Conservation (phyloP, 1,284 basidiomycete genomes). For the Boletus smithii region DNA sequence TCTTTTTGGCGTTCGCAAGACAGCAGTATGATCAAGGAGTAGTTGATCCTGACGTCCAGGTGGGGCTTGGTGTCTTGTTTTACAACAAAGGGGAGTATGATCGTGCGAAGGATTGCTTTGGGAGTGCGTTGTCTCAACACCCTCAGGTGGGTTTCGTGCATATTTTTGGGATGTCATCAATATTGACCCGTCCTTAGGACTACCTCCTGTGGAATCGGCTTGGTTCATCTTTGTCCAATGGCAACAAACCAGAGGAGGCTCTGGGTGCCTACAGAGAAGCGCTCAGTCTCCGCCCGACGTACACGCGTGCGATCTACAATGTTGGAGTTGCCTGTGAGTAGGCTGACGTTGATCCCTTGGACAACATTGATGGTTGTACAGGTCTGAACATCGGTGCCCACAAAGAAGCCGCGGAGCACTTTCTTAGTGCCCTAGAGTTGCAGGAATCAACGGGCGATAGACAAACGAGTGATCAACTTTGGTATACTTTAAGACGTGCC, state of each 20-base stretch:
- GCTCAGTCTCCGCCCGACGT: slow-evolving; percentile 90
- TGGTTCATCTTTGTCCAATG: slow-evolving; percentile 94
- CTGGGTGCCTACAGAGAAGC: slow-evolving; percentile 94
- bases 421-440: slow-evolving; percentile 87
- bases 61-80: slow-evolving; percentile 90
- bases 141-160: slow-evolving; percentile 52
- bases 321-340: slow-evolving; percentile 90
- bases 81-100: slow-evolving; percentile 83
- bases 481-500: slow-evolving; percentile 88
- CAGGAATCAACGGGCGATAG: slow-evolving; percentile 60
- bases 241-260: slow-evolving; percentile 92
- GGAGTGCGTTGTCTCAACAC: slow-evolving; percentile 73
- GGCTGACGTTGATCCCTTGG: not conserved
- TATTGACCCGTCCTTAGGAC: slow-evolving; percentile 50
- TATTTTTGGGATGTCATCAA: slow-evolving; percentile 5
- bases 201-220: slow-evolving; percentile 96
- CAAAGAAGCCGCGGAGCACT: slow-evolving; percentile 96
- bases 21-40: slow-evolving; percentile 66
- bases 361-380: slow-evolving; percentile 28
- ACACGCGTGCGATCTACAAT: slow-evolving; percentile 97
- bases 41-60: slow-evolving; percentile 92
- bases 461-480: slow-evolving; percentile 80
- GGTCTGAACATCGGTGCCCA: slow-evolving; percentile 94
- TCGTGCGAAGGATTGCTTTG: slow-evolving; percentile 88
- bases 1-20: slow-evolving; percentile 84